Base-by-base conservation (phyloP, 768 basidiomycete genomes). In the Sarcodon aspratus region DNA sequence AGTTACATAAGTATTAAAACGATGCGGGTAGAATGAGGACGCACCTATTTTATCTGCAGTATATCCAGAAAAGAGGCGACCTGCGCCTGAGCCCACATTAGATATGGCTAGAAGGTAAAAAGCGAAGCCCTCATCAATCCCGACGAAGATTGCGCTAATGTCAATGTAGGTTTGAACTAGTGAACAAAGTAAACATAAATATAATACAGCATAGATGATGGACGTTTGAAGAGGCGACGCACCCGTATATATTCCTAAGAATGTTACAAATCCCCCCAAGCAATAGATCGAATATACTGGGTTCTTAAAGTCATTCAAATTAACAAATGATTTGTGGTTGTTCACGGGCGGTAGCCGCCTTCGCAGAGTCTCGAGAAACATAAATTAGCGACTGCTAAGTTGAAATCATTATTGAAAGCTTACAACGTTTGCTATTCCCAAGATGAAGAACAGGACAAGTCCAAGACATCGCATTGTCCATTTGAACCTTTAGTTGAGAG, bases 381-480 rank as follows among this genome's bases (percentile, higher is more conserved):
- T 54, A 51, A 54, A 52, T 46, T 51, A 48, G 36, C 45, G 13
- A 43, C 40, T 17, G 27, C n/a, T 6, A 33, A 35, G 17, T 7
- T 21, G 33, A 15, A 13, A 27, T 2, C 8, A 4, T 17, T 15
- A 32, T 7, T 7, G 35, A 33, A 15, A 34, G 53, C 62, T 52
- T 48, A 75, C 72, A 44, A 85, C 49, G 60, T 82, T 85, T 11
- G 76, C 71, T 10, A 74, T 58, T 1, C 72, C 72, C 3, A 86
- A 67, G 1, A 72, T 58, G 11, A 70, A 52, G 1, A 82, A 52
- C 0, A 85, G 59, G 8, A 85, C 74, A 52, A 86, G 78, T 2
- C 77, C 85, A 38, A 86, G 63, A 33, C 81, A 74, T 10, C 86
- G 71, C 71, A 84, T 76, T 0, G 85, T 84, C 86, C 85, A 89